Evolutionary conservation across 169 alveolate genomes (phyloP), one percentile per base, ranked within the genome.

Genomic region (Plasmodium coatneyi): DNA sequence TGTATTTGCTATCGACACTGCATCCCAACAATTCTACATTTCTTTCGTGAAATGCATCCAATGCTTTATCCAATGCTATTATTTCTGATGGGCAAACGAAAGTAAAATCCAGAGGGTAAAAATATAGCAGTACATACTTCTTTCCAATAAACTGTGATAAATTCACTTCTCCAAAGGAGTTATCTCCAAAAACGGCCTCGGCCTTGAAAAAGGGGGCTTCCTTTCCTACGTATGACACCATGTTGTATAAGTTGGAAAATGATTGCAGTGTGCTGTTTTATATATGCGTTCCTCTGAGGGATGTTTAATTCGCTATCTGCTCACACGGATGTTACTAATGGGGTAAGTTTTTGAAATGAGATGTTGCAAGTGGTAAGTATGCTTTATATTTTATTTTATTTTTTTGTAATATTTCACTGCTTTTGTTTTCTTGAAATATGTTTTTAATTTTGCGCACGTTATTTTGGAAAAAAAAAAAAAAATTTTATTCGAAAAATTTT

Each of bases 1-100:
- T 96, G 96, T 96, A 99, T 92, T 98, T 97, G 82, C 99, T 98
- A 96, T 99, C 99, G 32, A 98, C 99, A 43, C 99, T 98, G 95
- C 99, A 98, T 60, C 99, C 99, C 71, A 99, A 92, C 49, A 98
- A 97, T 92, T 98, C 98, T 46, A 96, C 98, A 90, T 97, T 97
- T 80, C 97, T 94, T 94, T 97, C 98, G 93, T 98, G 98, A 97
- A 99, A 99, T 71, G 98, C 98, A 34, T 98, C 97, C 14, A 98
- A 95, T 22, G 98, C 97, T 70, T 98, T 98, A 95, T 98, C 96
- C 97, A 98, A 99, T 36, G 99, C 99, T 79, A 98, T 96, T 80
- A 99, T 99, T 96, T 99, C 99, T 43, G 99, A 98, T 36, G 99
- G 99, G 96, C 99, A 99, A 30, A 99, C 99, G 87, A 99, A 99